Evolutionary conservation across 192 early-diverging fungal genomes (phyloP).

Genomic region (Jimgerdemannia flammicorona): DNA sequence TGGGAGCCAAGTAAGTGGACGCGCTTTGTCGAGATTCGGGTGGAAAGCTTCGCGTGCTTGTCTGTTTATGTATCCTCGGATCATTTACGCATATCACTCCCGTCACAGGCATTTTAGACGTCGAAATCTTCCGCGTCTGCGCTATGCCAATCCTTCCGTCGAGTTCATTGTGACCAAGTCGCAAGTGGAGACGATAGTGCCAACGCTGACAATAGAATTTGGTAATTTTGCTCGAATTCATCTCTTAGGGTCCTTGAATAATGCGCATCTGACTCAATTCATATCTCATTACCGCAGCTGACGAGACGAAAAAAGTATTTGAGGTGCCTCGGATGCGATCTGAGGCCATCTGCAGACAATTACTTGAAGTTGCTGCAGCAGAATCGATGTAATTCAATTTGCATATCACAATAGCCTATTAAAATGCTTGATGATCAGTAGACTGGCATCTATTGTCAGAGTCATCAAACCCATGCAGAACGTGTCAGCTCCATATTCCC

Average conservation of each 20-base stretch:
- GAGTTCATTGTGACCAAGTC: constrained; percentile 40
- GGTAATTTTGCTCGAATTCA: constrained; percentile 24
- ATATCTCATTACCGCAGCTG: background rate
- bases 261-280: background rate
- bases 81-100: no score
- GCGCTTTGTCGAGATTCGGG: background rate
- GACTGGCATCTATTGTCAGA: no score
- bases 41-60: no score
- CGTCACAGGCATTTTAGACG: constrained; percentile 44
- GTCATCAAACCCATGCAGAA: no score
- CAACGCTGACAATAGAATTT: constrained; percentile 46
- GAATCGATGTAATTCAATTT: no score
- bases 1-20: constrained; percentile 43
- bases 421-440: no score
- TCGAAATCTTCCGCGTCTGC: constrained; percentile 48
- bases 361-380: background rate
- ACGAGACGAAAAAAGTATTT: background rate
- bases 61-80: no score
- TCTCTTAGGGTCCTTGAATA: background rate
- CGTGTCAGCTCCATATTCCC: no score
- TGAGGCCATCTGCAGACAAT: background rate
- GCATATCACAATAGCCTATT: no score
- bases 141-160: constrained; percentile 51
- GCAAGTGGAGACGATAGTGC: constrained; percentile 32
- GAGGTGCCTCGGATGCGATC: background rate